Percentiles rank a stretch among this genome's conserved stretches.
Evolutionary conservation across 2,329 filamentous ascomycete genomes (phyloP).

Genomic region (Tolypocladium pustulatum): DNA sequence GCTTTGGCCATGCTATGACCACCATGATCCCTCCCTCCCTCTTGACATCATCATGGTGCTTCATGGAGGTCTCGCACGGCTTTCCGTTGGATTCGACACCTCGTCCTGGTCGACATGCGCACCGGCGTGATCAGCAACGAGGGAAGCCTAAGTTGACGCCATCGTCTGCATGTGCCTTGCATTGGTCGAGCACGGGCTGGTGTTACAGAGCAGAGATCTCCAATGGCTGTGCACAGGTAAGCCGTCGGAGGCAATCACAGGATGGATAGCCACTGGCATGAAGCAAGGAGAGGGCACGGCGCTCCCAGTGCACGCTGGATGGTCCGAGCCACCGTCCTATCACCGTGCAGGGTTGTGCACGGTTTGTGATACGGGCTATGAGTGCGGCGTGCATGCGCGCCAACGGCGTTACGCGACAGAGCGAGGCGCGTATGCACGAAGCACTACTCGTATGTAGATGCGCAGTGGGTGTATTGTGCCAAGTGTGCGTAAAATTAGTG

Average conservation of each 20-base stretch:
- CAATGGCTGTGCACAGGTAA: conserved; percentile 7
- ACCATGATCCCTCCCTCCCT: no score
- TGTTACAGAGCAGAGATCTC: conserved; percentile 3
- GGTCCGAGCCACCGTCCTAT: conserved; percentile 14
- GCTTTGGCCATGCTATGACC: not conserved
- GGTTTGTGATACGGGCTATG: conserved; percentile 22
- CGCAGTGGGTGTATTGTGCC: not conserved
- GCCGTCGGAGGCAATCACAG: conserved; percentile 2
- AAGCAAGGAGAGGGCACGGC: conserved; percentile 3
- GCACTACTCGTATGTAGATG: not conserved
- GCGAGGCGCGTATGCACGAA: not conserved
- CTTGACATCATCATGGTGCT: not conserved
- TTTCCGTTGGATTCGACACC: not conserved
- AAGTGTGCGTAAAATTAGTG: not conserved
- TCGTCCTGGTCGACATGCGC: not conserved
- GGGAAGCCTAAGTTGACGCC: conserved; percentile 3
- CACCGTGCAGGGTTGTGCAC: conserved; percentile 21
- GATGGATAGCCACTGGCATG: not conserved
- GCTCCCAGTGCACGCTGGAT: conserved; percentile 12
- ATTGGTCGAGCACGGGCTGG: conserved; percentile 6
- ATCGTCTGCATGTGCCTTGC: conserved; percentile 9
- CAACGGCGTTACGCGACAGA: conserved; percentile 1
- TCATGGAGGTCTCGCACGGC: not conserved
- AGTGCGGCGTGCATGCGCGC: conserved; percentile 12
- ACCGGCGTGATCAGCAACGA: not conserved